A percentile compares a stretch with the other conserved stretches of the same genome.
phyloP scores from a whole-genome alignment of 305 asterid genomes.

The Petunia hybrid region DNA sequence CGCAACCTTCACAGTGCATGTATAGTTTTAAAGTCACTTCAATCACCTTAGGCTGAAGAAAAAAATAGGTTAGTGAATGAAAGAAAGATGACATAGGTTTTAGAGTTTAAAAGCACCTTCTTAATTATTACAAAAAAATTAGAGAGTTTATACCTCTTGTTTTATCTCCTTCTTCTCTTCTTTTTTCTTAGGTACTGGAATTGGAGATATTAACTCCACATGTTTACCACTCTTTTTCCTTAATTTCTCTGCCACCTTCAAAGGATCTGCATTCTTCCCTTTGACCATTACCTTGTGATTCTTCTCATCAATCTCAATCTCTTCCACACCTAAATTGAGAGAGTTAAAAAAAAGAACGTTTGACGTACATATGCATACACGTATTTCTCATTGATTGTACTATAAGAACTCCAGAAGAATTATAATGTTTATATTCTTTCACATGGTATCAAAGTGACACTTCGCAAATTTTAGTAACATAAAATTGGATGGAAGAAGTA shows the following conservation, averaged over 20 bases:
- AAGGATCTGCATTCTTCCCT: constrained; percentile 68
- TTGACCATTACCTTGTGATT: constrained; percentile 62
- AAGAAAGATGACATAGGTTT: background rate
- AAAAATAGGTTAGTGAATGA: background rate
- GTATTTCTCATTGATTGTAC: too few species aligned
- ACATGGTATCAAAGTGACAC: too few species aligned
- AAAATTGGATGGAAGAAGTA: background rate
- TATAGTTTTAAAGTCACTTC: constrained; percentile 64
- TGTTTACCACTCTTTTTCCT: constrained; percentile 67
- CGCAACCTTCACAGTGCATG: constrained; percentile 79
- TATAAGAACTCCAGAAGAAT: too few species aligned
- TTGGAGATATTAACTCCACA: constrained; percentile 71
- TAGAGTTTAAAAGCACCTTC: background rate
- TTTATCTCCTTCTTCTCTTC: constrained; percentile 44
- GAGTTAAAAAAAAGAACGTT: background rate
- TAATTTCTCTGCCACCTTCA: constrained; percentile 56
- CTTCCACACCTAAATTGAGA: constrained; percentile 57
- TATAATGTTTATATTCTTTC: too few species aligned
- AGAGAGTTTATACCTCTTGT: constrained; percentile 31
- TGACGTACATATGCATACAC: background rate
- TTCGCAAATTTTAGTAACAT: too few species aligned
- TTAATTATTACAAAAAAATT: background rate
- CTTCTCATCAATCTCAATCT: constrained; percentile 57
- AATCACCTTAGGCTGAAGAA: constrained; percentile 42
- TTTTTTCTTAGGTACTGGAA: constrained; percentile 40